phyloP scores from a whole-genome alignment of 768 basidiomycete genomes.

The Lactarius sanguifluus region DNA sequence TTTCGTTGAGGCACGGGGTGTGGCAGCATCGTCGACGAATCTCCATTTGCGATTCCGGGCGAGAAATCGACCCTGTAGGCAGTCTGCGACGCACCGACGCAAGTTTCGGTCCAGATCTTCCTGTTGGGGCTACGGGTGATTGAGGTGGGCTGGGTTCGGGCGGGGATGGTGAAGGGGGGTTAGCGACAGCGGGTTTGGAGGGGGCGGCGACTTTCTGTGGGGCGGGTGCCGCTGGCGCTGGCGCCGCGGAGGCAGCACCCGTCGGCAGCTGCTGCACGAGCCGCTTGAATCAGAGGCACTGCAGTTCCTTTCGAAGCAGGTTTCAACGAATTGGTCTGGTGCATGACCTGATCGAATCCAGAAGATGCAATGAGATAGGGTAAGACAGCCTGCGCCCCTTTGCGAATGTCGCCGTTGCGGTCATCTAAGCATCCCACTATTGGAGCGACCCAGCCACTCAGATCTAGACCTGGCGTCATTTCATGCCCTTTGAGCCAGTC shows the following conservation, averaged over 20 bases:
- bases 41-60: conserved; percentile 48
- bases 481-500: conserved; percentile 75
- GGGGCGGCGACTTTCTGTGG: conserved; percentile 28
- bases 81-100: conserved; percentile 71
- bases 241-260: conserved; percentile 26
- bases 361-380: conserved; percentile 70
- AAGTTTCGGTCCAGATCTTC: conserved; percentile 48
- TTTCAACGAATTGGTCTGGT: conserved; percentile 83
- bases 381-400: conserved; percentile 81
- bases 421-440: conserved; percentile 85
- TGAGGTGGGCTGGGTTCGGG: conserved; percentile 44
- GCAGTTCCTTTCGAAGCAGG: conserved; percentile 86
- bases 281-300: conserved; percentile 85
- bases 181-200: conserved; percentile 30
- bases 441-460: conserved; percentile 63
- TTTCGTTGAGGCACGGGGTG: conserved; percentile 33
- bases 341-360: conserved; percentile 84
- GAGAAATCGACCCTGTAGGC: conserved; percentile 54
- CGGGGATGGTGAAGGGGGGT: conserved; percentile 30
- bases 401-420: conserved; percentile 86
- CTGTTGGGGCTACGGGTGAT: conserved; percentile 40
- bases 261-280: conserved; percentile 52
- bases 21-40: conserved; percentile 37
- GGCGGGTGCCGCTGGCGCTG: conserved; percentile 31
- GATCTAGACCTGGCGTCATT: conserved; percentile 56